Evolutionary conservation across 495 filamentous ascomycete species (phyloP).

Genomic region (Choiromyces venosus): DNA sequence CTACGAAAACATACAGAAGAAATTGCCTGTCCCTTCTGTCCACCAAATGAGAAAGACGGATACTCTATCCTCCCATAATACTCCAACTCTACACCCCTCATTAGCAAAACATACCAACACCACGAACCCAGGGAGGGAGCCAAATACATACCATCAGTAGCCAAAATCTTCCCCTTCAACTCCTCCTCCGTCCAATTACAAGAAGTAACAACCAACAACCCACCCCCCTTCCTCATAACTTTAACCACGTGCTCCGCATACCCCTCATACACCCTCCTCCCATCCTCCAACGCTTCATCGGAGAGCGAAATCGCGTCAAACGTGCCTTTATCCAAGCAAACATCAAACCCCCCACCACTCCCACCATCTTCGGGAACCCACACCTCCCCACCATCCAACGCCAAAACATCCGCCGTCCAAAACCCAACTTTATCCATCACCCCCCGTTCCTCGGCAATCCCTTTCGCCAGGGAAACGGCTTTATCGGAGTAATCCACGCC

Average conservation of each 20-base stretch:
- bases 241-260: constrained; percentile 62
- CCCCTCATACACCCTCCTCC: constrained; percentile 59
- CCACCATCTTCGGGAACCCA: constrained; percentile 26
- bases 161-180: constrained; percentile 51
- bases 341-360: constrained; percentile 61
- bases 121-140: not conserved
- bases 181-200: constrained; percentile 98
- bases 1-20: constrained; percentile 71
- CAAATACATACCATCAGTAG: constrained; percentile 20
- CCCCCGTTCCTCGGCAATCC: constrained; percentile 45
- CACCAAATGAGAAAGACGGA: constrained; percentile 78
- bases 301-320: constrained; percentile 86
- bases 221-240: constrained; percentile 63
- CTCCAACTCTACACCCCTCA: constrained; percentile 43
- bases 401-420: constrained; percentile 69
- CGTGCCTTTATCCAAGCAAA: constrained; percentile 92
- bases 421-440: constrained; percentile 53
- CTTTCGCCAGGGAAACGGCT: constrained; percentile 65
- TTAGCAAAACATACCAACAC: constrained; percentile 35
- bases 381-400: constrained; percentile 5
- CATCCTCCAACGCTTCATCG: constrained; percentile 53
- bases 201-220: constrained; percentile 77
- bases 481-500: constrained; percentile 79
- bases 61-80: constrained; percentile 67
- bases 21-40: constrained; percentile 76